Evolutionary conservation across 202 grass and related monocot species (phyloP).

Genomic region (Schoenoplectus tabernaemontani): DNA sequence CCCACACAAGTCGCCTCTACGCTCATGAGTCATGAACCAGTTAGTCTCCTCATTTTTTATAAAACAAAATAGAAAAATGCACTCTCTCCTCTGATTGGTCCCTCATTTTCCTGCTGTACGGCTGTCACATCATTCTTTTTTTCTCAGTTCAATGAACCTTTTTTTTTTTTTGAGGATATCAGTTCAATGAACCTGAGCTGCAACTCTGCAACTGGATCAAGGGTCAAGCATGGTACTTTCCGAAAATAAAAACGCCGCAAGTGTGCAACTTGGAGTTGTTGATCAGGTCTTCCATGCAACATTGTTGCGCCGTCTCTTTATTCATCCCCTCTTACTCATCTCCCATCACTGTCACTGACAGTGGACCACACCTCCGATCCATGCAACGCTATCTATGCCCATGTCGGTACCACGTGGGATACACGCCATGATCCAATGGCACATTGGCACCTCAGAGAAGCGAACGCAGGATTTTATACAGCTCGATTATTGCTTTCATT

Average conservation of each 20-base stretch:
- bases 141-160: no score
- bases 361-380: neutral
- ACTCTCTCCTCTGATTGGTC: no score
- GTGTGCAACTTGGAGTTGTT: slow-evolving; percentile 1
- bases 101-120: neutral
- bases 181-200: slow-evolving; percentile 21
- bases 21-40: no score
- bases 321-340: neutral
- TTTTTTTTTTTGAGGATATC: no score
- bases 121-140: neutral
- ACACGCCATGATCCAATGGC: neutral
- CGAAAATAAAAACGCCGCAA: neutral
- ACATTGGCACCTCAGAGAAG: no score
- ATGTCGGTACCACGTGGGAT: neutral
- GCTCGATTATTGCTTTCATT: no score
- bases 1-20: neutral
- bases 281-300: neutral
- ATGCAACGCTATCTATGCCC: no score
- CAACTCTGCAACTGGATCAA: neutral
- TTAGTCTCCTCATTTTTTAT: no score
- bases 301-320: neutral
- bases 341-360: neutral
- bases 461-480: no score
- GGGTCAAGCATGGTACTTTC: neutral
- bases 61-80: no score